Evolutionary conservation across 2,329 filamentous ascomycete genomes (phyloP).

Genomic region (Ophiostoma triangulosporum): DNA sequence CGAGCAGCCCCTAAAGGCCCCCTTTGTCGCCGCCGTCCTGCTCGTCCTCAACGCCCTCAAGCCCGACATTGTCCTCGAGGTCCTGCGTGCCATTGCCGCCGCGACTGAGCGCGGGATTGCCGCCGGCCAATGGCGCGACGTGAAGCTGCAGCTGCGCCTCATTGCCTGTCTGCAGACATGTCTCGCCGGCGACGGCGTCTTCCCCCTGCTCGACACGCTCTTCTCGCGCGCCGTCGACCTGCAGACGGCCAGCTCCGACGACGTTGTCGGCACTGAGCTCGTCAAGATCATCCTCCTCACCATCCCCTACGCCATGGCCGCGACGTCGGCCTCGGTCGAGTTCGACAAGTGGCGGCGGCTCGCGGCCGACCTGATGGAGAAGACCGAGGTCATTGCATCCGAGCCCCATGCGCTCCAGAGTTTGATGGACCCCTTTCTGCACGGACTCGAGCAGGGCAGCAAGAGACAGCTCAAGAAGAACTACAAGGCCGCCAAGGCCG

Average conservation of each 20-base stretch:
- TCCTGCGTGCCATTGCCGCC: slow-evolving; percentile 50
- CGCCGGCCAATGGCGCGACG: slow-evolving; percentile 71
- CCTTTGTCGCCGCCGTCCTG: slow-evolving; percentile 76
- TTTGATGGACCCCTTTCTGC: slow-evolving; percentile 73
- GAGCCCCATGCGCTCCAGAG: slow-evolving; percentile 75
- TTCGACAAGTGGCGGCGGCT: slow-evolving; percentile 49
- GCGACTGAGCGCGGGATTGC: slow-evolving; percentile 54
- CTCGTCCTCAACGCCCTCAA: slow-evolving; percentile 68
- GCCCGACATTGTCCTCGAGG: slow-evolving; percentile 56
- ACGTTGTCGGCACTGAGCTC: slow-evolving; percentile 75
- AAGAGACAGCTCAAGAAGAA: slow-evolving; percentile 1
- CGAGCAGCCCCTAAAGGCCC: slow-evolving; percentile 96
- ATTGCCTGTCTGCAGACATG: slow-evolving; percentile 73
- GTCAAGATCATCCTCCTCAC: slow-evolving; percentile 95
- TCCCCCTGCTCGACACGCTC: slow-evolving; percentile 75
- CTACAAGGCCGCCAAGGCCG: neutral
- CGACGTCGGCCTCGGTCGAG: slow-evolving; percentile 39
- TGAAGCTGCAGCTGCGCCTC: slow-evolving; percentile 83
- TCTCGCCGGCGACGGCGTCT: slow-evolving; percentile 60
- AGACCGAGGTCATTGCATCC: slow-evolving; percentile 87
- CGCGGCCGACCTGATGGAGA: slow-evolving; percentile 70
- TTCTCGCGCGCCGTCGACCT: slow-evolving; percentile 83
- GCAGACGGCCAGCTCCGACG: slow-evolving; percentile 84
- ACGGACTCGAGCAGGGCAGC: slow-evolving; percentile 6
- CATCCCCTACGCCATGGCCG: slow-evolving; percentile 76